Evolutionary conservation across 768 basidiomycete species (phyloP).

Genomic region (Calocybe indica): DNA sequence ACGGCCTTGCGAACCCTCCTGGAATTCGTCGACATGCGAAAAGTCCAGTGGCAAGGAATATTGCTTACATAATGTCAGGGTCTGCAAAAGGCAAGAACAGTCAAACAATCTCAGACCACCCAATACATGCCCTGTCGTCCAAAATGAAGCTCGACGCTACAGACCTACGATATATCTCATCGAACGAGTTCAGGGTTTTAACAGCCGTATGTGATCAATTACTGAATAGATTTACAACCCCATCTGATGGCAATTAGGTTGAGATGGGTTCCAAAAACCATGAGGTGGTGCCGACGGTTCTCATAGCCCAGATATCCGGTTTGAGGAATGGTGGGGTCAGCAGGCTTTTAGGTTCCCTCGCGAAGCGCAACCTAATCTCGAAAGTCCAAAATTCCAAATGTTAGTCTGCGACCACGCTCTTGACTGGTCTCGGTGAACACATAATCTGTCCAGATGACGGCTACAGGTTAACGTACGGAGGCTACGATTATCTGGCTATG

Average conservation of each 20-base stretch:
- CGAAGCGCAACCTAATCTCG: constrained; percentile 87
- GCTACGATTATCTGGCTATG: constrained; percentile 96
- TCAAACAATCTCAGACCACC: too few relatives aligned
- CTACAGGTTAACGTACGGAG: constrained; percentile 94
- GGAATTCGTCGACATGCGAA: too few relatives aligned
- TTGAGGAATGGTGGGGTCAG: constrained; percentile 89
- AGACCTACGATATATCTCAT: constrained; percentile 86
- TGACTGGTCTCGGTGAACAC: not conserved
- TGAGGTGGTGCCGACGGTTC: constrained; percentile 83
- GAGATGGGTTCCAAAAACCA: constrained; percentile 99
- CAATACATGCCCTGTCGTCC: not conserved
- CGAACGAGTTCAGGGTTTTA: constrained; percentile 93
- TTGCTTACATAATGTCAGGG: too few relatives aligned
- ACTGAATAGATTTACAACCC: not conserved
- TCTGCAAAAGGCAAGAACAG: too few relatives aligned
- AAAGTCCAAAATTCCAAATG: constrained; percentile 92
- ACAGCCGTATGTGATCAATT: constrained; percentile 61
- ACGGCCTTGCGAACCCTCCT: too few relatives aligned
- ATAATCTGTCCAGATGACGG: constrained; percentile 79
- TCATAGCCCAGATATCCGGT: constrained; percentile 93
- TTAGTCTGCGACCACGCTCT: constrained; percentile 24
- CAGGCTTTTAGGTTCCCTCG: constrained; percentile 84
- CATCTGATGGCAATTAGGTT: constrained; percentile 43
- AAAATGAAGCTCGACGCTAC: constrained; percentile 91
- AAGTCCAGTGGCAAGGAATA: too few relatives aligned